These are phyloP conservation scores for Ganoderma lucidum DNA, from an alignment of 1,284 basidiomycete species.

Conservation along the genomic window DNA sequence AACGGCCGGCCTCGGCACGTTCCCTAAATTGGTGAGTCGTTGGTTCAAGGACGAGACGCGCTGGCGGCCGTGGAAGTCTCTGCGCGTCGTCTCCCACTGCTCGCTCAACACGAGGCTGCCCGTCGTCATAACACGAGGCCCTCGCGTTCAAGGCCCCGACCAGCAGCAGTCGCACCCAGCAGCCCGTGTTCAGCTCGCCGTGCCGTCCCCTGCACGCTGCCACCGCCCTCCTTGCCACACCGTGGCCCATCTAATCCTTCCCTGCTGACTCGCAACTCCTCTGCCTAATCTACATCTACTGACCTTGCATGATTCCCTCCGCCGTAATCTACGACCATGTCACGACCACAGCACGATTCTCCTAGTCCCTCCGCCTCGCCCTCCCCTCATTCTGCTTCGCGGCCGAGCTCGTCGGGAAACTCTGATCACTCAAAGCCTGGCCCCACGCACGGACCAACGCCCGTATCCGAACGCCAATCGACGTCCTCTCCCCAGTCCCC, in stretches of 20 bases:
- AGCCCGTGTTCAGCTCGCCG: constrained; percentile 41
- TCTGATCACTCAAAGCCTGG: constrained; percentile 32
- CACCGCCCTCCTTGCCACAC: constrained; percentile 35
- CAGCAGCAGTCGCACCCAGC: constrained; percentile 39
- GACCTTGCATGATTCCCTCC: constrained; percentile 38
- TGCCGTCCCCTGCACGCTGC: constrained; percentile 36
- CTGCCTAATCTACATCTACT: constrained; percentile 37
- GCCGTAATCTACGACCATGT: constrained; percentile 43
- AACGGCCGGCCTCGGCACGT: constrained; percentile 26
- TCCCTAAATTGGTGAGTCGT: constrained; percentile 36
- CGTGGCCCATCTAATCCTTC: constrained; percentile 40
- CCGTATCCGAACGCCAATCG: constrained; percentile 33
- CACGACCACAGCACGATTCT: constrained; percentile 43
- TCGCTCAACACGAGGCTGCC: constrained; percentile 45
- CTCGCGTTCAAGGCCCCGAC: constrained; percentile 44
- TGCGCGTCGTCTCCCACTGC: constrained; percentile 36
- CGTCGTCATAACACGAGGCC: constrained; percentile 45
- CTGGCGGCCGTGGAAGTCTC: constrained; percentile 20
- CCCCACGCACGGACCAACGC: constrained; percentile 35
- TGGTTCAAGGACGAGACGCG: constrained; percentile 29
- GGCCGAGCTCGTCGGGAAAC: constrained; percentile 36
- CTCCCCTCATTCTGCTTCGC: constrained; percentile 40
- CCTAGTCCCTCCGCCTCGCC: constrained; percentile 37
- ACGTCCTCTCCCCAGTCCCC: constrained; percentile 39
- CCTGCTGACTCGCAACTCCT: constrained; percentile 30